These are phyloP conservation scores for Arxiozyma slooffiae DNA, from an alignment of 1,139 yeast species.

Conservation along the genomic window DNA sequence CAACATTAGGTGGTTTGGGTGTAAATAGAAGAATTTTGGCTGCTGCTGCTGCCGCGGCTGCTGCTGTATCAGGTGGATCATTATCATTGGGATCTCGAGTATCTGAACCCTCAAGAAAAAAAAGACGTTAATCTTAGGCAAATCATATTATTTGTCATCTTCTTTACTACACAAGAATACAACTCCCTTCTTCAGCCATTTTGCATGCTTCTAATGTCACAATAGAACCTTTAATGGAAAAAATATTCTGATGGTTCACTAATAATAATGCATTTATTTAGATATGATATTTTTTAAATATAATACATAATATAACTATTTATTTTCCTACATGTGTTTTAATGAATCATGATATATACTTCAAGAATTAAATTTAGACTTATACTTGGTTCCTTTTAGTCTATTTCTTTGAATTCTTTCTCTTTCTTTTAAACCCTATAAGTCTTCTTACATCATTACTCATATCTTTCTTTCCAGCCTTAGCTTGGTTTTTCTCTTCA, in stretches of 20 bases:
- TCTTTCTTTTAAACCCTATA: slow-evolving; percentile 61
- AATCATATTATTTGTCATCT: neutral
- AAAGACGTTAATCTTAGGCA: slow-evolving; percentile 16
- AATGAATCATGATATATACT: neutral
- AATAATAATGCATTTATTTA: slow-evolving; percentile 1
- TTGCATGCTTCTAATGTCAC: neutral
- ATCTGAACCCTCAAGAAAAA: slow-evolving; percentile 25
- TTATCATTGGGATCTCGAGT: slow-evolving; percentile 14
- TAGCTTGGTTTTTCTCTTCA: slow-evolving; percentile 18
- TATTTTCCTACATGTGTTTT: neutral
- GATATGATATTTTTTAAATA: neutral
- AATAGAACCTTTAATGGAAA: neutral
- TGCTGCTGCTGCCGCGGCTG: slow-evolving; percentile 32
- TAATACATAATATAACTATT: neutral
- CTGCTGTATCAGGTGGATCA: slow-evolving; percentile 28
- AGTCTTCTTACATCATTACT: slow-evolving; percentile 50
- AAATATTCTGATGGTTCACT: neutral
- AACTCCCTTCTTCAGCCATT: neutral
- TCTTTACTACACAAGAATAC: neutral
- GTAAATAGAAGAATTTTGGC: slow-evolving; percentile 30
- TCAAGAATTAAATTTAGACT: neutral
- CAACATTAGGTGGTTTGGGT: slow-evolving; percentile 28
- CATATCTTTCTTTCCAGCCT: slow-evolving; percentile 32
- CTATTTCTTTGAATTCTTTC: slow-evolving; percentile 38
- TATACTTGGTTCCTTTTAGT: neutral